phyloP scores from a whole-genome alignment of 192 early-diverging fungal genomes.

The Powellomyces hirtus region DNA sequence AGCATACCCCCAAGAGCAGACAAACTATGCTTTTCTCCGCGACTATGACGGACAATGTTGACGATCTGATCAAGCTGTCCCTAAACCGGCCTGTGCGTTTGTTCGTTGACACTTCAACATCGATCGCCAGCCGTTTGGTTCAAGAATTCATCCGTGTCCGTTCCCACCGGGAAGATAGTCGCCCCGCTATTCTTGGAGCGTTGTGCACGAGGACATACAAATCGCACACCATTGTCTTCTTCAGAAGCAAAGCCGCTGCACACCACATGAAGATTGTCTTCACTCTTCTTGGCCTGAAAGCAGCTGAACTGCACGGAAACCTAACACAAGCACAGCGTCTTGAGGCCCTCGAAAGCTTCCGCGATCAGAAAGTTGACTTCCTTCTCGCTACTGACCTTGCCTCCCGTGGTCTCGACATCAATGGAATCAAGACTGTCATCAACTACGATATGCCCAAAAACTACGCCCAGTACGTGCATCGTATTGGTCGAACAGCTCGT shows the following conservation, averaged over 20 bases:
- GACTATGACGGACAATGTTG: slow-evolving; percentile 97
- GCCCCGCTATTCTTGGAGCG: slow-evolving; percentile 80
- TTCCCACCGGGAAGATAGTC: slow-evolving; percentile 76
- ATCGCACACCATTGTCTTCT: slow-evolving; percentile 83
- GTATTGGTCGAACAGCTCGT: slow-evolving; percentile 95
- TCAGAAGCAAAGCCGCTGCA: slow-evolving; percentile 89
- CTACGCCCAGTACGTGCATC: slow-evolving; percentile 90
- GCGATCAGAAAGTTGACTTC: slow-evolving; percentile 80
- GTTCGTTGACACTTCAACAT: slow-evolving; percentile 81
- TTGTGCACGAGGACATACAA: slow-evolving; percentile 83
- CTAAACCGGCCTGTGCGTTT: slow-evolving; percentile 84
- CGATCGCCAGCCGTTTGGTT: slow-evolving; percentile 70
- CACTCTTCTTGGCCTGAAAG: slow-evolving; percentile 79
- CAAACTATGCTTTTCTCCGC: slow-evolving; percentile 99
- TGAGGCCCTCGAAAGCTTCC: slow-evolving; percentile 86
- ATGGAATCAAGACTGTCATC: slow-evolving; percentile 95
- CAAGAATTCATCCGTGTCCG: slow-evolving; percentile 98
- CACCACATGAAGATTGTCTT: slow-evolving; percentile 99
- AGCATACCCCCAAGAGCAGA: slow-evolving; percentile 76
- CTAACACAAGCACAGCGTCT: slow-evolving; percentile 87
- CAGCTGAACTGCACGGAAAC: slow-evolving; percentile 94
- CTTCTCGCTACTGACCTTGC: slow-evolving; percentile 96
- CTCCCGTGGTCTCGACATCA: slow-evolving; percentile 94
- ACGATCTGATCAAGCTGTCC: slow-evolving; percentile 91
- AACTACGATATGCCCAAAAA: slow-evolving; percentile 97